Evolutionary conservation across 257 asterid genomes (phyloP).

Genomic region (Mentha longifolia): DNA sequence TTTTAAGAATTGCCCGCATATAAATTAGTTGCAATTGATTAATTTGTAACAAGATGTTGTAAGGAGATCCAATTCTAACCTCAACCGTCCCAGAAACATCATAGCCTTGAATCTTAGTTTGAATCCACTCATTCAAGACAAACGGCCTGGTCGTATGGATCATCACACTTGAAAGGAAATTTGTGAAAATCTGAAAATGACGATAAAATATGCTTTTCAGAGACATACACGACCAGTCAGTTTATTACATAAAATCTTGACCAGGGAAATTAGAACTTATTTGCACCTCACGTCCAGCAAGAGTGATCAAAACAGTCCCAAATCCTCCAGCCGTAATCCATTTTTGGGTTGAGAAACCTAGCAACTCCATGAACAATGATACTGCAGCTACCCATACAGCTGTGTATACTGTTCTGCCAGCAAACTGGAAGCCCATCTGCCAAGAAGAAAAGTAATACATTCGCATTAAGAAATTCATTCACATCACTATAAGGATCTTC

Average conservation of each 20-base stretch:
- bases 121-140: constrained; percentile 91
- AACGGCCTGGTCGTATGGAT: constrained; percentile 92
- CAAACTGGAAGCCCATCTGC: constrained; percentile 97
- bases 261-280: background rate
- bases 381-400: constrained; percentile 99
- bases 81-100: constrained; percentile 99
- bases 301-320: constrained; percentile 94
- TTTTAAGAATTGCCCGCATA: background rate
- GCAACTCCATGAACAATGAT: constrained; percentile 95
- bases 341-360: constrained; percentile 95
- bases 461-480: background rate
- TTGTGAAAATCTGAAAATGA: constrained; percentile 76
- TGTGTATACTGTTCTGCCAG: constrained; percentile 80
- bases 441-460: constrained; percentile 27
- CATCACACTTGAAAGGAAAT: constrained; percentile 95
- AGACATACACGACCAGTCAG: constrained; percentile 15
- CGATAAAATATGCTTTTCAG: constrained; percentile 28
- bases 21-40: background rate
- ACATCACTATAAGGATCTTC: constrained; percentile 22
- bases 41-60: constrained; percentile 19
- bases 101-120: constrained; percentile 88
- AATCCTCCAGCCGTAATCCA: constrained; percentile 98
- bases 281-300: constrained; percentile 96
- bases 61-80: constrained; percentile 49
- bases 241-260: constrained; percentile 16